Evolutionary conservation across 2,329 filamentous ascomycete genomes (phyloP), one percentile per base, ranked within the genome.

Genomic region (Neospermospora avenae): DNA sequence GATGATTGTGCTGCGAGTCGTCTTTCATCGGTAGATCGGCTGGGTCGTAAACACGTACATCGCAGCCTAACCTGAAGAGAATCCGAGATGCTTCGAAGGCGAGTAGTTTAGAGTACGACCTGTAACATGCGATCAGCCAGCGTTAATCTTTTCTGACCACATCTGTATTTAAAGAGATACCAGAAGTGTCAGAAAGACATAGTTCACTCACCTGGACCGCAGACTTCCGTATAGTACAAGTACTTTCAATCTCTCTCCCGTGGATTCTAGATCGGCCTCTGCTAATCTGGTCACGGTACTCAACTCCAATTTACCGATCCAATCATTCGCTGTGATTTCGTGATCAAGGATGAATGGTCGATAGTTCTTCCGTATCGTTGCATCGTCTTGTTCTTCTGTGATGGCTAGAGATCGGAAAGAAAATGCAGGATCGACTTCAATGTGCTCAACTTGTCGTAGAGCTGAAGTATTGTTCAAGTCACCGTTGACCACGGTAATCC

Each of bases 1-100:
- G 74, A 64, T 88, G 84, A 3, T 68, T 70, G 59, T 82, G 78
- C n/a, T 83, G 78, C 1, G 77, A 75, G 60, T 86, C 84, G 65
- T 88, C 85, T 65, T 86, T 86, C n/a, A 86, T 76, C 0, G 85
- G 86, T 0, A 89, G 73, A 1, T 77, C 80, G 0, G 74, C 71
- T 0, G 85, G 85, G 60, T 88, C 74, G 68, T 80, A 88, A 1
- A 88, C 75, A 4, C 85, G 81, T 1, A 88, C 85, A 64, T 88
- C 86, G 68, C 84, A 88, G 24, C 86, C 86, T 0, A 89, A 78
- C 3, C 85, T 80, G 69, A 80, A 82, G 2, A 89, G 79, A 45
- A 88, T 85, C 0, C 86, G 76, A 1, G 77, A 77, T 5, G 79
- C 80, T 72, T 89, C 86, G 41, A 76, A 84, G 1, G 85, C 84